Evolutionary conservation across 164 flowering plant genomes (phyloP).

Genomic region (Stephania japonica): DNA sequence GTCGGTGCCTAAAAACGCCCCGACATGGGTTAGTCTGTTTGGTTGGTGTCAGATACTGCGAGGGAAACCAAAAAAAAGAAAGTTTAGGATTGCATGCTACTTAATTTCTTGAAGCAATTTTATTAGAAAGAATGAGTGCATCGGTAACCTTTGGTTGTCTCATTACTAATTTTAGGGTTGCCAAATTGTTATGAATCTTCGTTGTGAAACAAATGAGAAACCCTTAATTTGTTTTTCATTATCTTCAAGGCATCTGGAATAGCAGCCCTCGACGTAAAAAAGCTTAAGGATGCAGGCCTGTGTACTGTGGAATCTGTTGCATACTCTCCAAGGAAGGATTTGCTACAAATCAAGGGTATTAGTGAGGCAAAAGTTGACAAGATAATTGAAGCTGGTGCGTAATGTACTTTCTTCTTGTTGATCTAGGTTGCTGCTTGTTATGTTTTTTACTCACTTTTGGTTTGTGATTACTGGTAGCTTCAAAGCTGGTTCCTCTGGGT

Average conservation of each 20-base stretch:
- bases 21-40: too few species aligned
- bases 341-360: constrained; percentile 88
- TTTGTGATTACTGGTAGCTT: constrained; percentile 42
- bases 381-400: constrained; percentile 78
- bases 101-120: neutral
- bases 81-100: neutral
- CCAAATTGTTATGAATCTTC: neutral
- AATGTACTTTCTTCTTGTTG: neutral
- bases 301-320: constrained; percentile 90
- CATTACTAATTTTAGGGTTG: too few species aligned
- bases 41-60: too few species aligned
- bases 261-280: constrained; percentile 82
- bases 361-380: constrained; percentile 97
- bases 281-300: constrained; percentile 91
- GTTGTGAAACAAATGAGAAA: neutral
- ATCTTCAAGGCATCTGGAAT: constrained; percentile 66
- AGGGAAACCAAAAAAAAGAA: neutral
- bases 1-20: too few species aligned
- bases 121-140: too few species aligned
- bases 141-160: neutral
- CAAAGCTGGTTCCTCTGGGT: constrained; percentile 86
- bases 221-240: neutral
- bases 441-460: neutral
- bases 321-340: constrained; percentile 83
- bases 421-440: neutral